Conservation (phyloP, 306 rosid species). For the Trifolium repens region DNA sequence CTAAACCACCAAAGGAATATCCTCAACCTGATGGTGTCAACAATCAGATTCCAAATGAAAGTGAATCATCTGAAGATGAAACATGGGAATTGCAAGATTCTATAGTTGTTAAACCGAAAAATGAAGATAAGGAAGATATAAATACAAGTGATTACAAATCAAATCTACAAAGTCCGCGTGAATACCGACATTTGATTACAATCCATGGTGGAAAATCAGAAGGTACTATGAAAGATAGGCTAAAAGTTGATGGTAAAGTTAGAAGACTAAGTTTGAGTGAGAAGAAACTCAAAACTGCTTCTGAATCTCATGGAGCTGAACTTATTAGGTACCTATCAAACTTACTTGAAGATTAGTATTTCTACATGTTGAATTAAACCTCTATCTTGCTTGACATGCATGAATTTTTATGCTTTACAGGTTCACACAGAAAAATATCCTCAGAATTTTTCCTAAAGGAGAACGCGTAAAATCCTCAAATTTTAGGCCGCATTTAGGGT, state of each 20-base stretch:
- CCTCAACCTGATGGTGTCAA: slow-evolving; percentile 32
- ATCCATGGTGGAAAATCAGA: slow-evolving; percentile 81
- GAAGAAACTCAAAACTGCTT: slow-evolving; percentile 70
- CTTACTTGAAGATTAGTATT: slow-evolving; percentile 7
- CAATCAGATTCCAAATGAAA: slow-evolving; percentile 42
- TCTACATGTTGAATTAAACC: background rate
- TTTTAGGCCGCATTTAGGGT: slow-evolving; percentile 78
- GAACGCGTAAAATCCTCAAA: slow-evolving; percentile 79
- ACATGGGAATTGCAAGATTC: slow-evolving; percentile 40
- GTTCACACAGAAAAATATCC: slow-evolving; percentile 77
- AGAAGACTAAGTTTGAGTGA: slow-evolving; percentile 85
- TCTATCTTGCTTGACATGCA: background rate
- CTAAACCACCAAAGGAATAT: slow-evolving; percentile 84
- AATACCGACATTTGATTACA: slow-evolving; percentile 73
- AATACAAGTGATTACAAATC: slow-evolving; percentile 46
- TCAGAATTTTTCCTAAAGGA: slow-evolving; percentile 85
- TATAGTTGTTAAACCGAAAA: slow-evolving; percentile 42
- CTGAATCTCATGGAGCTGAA: slow-evolving; percentile 64
- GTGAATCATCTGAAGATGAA: slow-evolving; percentile 65
- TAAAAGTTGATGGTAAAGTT: slow-evolving; percentile 59
- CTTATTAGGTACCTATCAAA: slow-evolving; percentile 63
- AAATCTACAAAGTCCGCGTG: slow-evolving; percentile 42
- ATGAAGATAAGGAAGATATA: slow-evolving; percentile 53
- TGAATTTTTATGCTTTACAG: slow-evolving; percentile 52
- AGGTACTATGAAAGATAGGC: slow-evolving; percentile 61